Conservation (phyloP, 768 basidiomycete species). For the Leccinum barrowsii region DNA sequence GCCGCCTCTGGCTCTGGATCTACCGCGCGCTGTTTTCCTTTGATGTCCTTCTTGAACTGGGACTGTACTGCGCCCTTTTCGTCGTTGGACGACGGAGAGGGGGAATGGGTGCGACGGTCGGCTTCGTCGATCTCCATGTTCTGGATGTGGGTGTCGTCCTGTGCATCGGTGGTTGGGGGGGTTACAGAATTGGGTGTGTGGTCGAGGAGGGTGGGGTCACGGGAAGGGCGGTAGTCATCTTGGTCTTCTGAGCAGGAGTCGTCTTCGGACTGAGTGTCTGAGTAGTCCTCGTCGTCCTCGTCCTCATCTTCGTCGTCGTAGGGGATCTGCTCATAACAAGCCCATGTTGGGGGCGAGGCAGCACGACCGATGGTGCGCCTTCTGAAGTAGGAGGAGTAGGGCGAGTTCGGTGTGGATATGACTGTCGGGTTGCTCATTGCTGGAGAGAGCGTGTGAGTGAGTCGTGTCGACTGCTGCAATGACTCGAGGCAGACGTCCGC, state of each 20-base stretch:
- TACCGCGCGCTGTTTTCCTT: conserved; percentile 78
- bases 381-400: conserved; percentile 41
- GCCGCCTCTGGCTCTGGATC: conserved; percentile 58
- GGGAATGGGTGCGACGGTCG: conserved; percentile 24
- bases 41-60: conserved; percentile 58
- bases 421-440: conserved; percentile 21
- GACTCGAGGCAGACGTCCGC: background rate
- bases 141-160: conserved; percentile 42
- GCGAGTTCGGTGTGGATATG: conserved; percentile 22
- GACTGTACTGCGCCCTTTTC: conserved; percentile 37
- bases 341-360: conserved; percentile 83
- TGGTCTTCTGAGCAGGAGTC: conserved; percentile 72
- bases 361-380: conserved; percentile 76
- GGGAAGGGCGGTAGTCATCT: conserved; percentile 49
- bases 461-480: background rate
- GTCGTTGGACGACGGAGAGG: conserved; percentile 14
- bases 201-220: conserved; percentile 28
- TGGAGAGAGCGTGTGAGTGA: background rate
- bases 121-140: conserved; percentile 54
- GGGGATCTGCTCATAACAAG: conserved; percentile 88
- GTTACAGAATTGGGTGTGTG: conserved; percentile 22
- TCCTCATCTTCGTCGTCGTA: conserved; percentile 57
- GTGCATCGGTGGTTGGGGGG: conserved; percentile 18
- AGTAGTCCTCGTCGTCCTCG: conserved; percentile 54
- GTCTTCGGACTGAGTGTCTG: conserved; percentile 52